Evolutionary conservation across 2,329 filamentous ascomycete genomes (phyloP).

Genomic region (Talaromyces pinophilus): DNA sequence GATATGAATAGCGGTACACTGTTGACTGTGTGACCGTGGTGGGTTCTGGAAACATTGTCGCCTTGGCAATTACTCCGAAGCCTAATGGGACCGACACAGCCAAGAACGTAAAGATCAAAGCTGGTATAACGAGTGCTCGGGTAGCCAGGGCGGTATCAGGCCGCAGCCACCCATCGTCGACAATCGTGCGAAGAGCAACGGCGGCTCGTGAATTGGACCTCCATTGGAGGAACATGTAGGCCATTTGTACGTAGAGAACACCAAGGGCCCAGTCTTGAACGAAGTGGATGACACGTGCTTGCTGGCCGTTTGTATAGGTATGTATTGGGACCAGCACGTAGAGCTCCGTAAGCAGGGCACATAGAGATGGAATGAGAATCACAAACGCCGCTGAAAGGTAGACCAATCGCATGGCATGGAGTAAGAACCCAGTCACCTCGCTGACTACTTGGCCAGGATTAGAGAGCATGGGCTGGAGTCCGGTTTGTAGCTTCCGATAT

Average conservation of each 20-base stretch:
- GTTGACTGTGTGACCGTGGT: slow-evolving; percentile 38
- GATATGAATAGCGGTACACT: slow-evolving; percentile 73
- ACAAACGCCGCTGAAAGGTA: slow-evolving; percentile 77
- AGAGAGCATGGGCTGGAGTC: slow-evolving; percentile 32
- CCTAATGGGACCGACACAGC: slow-evolving; percentile 67
- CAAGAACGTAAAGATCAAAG: slow-evolving; percentile 59
- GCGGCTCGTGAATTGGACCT: slow-evolving; percentile 71
- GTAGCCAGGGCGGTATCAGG: slow-evolving; percentile 80
- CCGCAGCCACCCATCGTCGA: slow-evolving; percentile 72
- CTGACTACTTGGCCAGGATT: slow-evolving; percentile 35
- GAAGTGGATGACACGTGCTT: slow-evolving; percentile 64
- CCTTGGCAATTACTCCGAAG: slow-evolving; percentile 57
- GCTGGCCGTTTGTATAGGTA: slow-evolving; percentile 61
- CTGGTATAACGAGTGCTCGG: slow-evolving; percentile 80
- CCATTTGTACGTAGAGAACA: slow-evolving; percentile 83
- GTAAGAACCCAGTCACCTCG: slow-evolving; percentile 25
- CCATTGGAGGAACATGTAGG: slow-evolving; percentile 67
- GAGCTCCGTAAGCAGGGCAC: slow-evolving; percentile 78
- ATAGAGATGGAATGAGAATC: slow-evolving; percentile 76
- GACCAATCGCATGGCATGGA: slow-evolving; percentile 54
- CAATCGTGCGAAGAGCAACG: slow-evolving; percentile 70
- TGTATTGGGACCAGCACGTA: slow-evolving; percentile 87
- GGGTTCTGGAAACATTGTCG: slow-evolving; percentile 39
- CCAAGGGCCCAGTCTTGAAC: slow-evolving; percentile 95
- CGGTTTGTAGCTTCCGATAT: slow-evolving; percentile 29